Base-by-base conservation (phyloP, 192 early-diverging fungal genomes). In the Obelidium mucronatum region DNA sequence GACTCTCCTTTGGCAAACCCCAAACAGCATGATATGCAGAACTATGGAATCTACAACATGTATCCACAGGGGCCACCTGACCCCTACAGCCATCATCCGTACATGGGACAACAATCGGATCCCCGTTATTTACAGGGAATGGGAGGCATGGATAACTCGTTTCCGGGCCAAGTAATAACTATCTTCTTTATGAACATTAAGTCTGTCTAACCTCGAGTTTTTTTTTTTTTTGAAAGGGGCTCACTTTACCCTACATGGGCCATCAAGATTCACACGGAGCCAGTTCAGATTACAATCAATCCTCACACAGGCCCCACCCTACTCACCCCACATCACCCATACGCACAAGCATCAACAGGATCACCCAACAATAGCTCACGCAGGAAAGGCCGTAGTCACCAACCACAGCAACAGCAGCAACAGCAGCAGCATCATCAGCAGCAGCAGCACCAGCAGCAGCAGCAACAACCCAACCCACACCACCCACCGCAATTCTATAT, bases 221-320 rank as follows among this genome's bases (percentile, higher is more conserved):
- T n/a, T 17, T 39, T 65, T 13, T 17, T 65, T 48, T 48, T 15
- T 19, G 19, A 19, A 48, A 48, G 8, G 19, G 11, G 0, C 55
- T 58, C 13, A 24, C 55, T 8, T 8, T 22, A 5, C 37, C 66
- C 28, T 51, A 68, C 66, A 11, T 51, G 66, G 4, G 5, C 34
- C 66, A 51, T 30, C 66, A 11, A 4, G 66, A 68, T 22, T 11
- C 28, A 17, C 28, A 30, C 26, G 22, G 37, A 65, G 15, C 8
- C 0, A 48, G 44, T 19, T 39, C 31, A 42, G 56, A 74, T 40
- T 62, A 63, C 59, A 48, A 37, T 24, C 72, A 60, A 63, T 60
- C 60, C 4, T 63, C 59, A 17, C 72, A 74, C 36, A 60, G 72
- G 40, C 72, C 56, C 3, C 69, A 72, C n/a, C 31, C 51, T 33